Conservation (phyloP, 1,284 basidiomycete genomes). For the Rhodotorula sp. region DNA sequence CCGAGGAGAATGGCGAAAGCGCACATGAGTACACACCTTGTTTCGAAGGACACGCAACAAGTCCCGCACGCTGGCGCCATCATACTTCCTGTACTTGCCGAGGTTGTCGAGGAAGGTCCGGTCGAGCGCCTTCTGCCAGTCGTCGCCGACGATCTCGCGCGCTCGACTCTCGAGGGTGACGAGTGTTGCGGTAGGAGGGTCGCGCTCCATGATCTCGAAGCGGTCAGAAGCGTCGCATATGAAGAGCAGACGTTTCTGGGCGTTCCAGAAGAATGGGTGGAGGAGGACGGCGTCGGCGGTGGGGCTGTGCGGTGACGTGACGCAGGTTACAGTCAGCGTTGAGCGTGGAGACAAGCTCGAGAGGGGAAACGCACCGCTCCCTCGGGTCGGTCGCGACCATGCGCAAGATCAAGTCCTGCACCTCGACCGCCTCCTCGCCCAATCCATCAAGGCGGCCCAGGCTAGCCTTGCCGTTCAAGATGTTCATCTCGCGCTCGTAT, state of each 20-base stretch:
- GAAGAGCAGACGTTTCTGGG: constrained; percentile 80
- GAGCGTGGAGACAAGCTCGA: no score
- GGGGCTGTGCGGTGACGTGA: no score
- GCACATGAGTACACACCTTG: constrained; percentile 66
- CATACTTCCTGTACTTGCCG: constrained; percentile 96
- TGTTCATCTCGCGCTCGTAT: constrained; percentile 88
- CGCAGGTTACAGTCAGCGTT: no score
- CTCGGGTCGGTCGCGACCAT: constrained; percentile 75
- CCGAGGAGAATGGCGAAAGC: background rate
- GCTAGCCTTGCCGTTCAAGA: constrained; percentile 71
- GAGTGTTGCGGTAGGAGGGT: constrained; percentile 76
- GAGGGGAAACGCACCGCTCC: constrained; percentile 57
- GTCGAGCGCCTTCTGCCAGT: constrained; percentile 81
- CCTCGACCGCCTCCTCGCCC: constrained; percentile 88
- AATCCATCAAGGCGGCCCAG: constrained; percentile 69
- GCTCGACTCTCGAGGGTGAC: constrained; percentile 72
- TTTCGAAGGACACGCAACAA: constrained; percentile 87
- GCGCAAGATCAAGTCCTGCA: constrained; percentile 66
- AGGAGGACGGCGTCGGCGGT: constrained; percentile 79
- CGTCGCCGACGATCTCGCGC: constrained; percentile 61
- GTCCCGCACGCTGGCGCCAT: constrained; percentile 85
- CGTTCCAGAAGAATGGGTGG: constrained; percentile 97
- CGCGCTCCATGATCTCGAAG: constrained; percentile 95
- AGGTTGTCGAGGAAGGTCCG: constrained; percentile 86
- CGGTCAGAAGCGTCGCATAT: constrained; percentile 95